Conservation (phyloP, 352 stramenopile genomes). For the Peronosclerospora sorghi region DNA sequence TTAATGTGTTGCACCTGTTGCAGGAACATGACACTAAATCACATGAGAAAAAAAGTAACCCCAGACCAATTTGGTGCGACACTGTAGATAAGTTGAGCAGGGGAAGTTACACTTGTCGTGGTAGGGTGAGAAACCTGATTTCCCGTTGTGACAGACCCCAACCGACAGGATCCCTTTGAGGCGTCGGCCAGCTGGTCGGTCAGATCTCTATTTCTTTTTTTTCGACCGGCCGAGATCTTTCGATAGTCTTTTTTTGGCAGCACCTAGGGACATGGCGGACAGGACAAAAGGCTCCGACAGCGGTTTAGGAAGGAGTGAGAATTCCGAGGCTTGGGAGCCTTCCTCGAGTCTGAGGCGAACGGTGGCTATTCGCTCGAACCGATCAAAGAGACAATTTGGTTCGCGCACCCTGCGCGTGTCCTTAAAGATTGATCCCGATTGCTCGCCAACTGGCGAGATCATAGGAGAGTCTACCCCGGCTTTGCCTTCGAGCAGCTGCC, state of each 20-base stretch:
- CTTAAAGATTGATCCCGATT: conserved; percentile 24
- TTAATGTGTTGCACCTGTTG: no score
- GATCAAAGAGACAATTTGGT: conserved; percentile 15
- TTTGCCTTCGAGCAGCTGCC: conserved; percentile 24
- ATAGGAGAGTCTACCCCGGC: conserved; percentile 14
- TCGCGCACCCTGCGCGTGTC: conserved; percentile 14
- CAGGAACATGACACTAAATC: no score
- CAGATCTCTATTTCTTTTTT: conserved; percentile 5
- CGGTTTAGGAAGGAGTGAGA: neutral
- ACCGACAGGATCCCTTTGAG: conserved; percentile 23
- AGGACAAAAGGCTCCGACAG: conserved; percentile 2
- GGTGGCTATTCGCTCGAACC: conserved; percentile 7
- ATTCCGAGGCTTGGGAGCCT: neutral
- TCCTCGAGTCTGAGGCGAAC: conserved; percentile 4
- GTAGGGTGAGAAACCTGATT: conserved; percentile 9
- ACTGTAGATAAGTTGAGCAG: conserved; percentile 23
- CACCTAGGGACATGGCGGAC: conserved; percentile 11
- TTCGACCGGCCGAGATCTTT: conserved; percentile 4
- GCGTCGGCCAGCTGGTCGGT: conserved; percentile 3
- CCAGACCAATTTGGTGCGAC: no score
- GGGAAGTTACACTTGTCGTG: conserved; percentile 12
- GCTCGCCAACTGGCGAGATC: conserved; percentile 1
- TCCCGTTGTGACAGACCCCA: conserved; percentile 11
- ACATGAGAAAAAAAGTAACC: no score
- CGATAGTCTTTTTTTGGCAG: conserved; percentile 5